Base-by-base conservation (phyloP, 2,329 filamentous ascomycete genomes). In the Monosporascus sp. region DNA sequence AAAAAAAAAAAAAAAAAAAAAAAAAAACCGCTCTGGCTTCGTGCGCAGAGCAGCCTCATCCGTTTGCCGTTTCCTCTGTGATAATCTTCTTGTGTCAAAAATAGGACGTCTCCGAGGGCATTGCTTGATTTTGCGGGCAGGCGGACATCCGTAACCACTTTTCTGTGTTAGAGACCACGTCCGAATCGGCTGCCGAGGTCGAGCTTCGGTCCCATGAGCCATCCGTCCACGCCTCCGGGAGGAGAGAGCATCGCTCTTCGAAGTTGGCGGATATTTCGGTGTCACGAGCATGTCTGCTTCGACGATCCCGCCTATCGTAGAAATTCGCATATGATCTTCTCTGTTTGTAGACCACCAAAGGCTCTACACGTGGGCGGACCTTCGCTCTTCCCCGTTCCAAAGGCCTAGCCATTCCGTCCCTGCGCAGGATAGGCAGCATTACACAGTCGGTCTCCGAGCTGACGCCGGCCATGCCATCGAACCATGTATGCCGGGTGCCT, bases 271-370 rank as follows among this genome's bases (percentile, higher is more conserved):
- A 49, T 19, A 24, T 22, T 37, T 59, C 55, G 2, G 55, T 58
- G 40, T 61, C 56, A 19, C 43, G 52, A 19, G 52, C 52, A 44
- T 51, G 53, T 43, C 56, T 53, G 31, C 54, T 55, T 27, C 45
- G 7, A 14, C 51, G 55, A 50, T 56, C 55, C 16, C 52, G 48
- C 35, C 40, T 50, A 16, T 24, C 22, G 38, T 20, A 20, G 38
- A 41, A 20, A 41, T 5, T 41, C 38, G 38, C 38, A 45, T 31
- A 5, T 19, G 14, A 31, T 40, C 37, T 9, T 47, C 27, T 5
- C 19, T 40, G 38, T 19, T 24, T 31, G 26, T 19, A 14, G 22
- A 5, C 11, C 20, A n/a, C 19, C 4, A 16, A n/a, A 35, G 49
- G 37, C 26, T 22, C 9, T 35, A 17, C 38, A n/a, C 11, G 26